Evolutionary conservation across 1,139 yeast species (phyloP).

Genomic region (Pichia sp.): DNA sequence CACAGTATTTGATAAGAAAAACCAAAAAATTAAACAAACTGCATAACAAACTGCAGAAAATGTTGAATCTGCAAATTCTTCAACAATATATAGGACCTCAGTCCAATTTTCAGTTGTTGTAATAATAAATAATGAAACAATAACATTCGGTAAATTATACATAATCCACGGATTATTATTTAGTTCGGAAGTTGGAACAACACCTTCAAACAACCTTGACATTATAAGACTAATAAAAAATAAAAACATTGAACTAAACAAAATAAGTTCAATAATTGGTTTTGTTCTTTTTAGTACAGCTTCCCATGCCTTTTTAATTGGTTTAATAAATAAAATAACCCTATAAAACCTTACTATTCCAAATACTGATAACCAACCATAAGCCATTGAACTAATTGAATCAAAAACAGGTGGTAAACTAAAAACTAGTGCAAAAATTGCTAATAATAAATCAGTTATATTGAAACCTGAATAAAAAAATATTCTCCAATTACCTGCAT

Average conservation of each 20-base stretch:
- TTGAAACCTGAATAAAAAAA: conserved; percentile 57
- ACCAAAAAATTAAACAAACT: conserved; percentile 70
- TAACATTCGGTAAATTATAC: conserved; percentile 66
- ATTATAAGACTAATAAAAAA: conserved; percentile 60
- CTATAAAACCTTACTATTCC: conserved; percentile 75
- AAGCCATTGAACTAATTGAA: conserved; percentile 44
- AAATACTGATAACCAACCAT: conserved; percentile 76
- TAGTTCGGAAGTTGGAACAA: conserved; percentile 42
- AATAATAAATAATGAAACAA: conserved; percentile 70
- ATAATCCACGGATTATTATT: conserved; percentile 50
- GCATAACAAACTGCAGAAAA: conserved; percentile 54
- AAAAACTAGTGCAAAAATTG: conserved; percentile 52
- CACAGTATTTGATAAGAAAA: conserved; percentile 73
- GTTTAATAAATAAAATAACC: conserved; percentile 50
- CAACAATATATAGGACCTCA: conserved; percentile 51
- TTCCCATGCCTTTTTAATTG: conserved; percentile 65
- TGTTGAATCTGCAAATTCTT: conserved; percentile 44
- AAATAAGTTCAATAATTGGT: conserved; percentile 64
- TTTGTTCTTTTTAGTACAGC: conserved; percentile 60
- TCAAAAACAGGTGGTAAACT: conserved; percentile 47
- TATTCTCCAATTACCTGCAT: conserved; percentile 43
- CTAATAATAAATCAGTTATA: conserved; percentile 55
- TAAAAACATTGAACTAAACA: conserved; percentile 64
- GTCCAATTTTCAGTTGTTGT: conserved; percentile 97
- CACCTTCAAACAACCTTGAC: conserved; percentile 70